These are phyloP conservation scores for Candida pini DNA, from an alignment of 805 yeast species.

Conservation along the genomic window DNA sequence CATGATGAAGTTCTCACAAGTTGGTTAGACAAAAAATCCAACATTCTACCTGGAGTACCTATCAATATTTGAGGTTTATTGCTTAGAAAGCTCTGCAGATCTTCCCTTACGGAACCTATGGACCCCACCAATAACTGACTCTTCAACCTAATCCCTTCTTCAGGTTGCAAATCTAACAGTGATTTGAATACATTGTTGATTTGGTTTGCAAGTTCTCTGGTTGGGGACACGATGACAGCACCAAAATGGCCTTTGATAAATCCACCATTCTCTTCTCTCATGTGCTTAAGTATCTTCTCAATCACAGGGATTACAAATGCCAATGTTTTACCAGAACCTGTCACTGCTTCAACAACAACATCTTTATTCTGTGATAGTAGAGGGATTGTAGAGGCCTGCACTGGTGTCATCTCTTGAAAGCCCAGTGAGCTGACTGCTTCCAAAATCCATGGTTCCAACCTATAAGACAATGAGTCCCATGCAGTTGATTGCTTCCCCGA, in stretches of 20 bases:
- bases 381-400: slow-evolving; percentile 93
- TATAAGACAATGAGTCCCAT: slow-evolving; percentile 54
- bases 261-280: slow-evolving; percentile 20
- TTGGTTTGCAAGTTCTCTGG: slow-evolving; percentile 60
- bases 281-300: slow-evolving; percentile 47
- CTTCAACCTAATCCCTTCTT: slow-evolving; percentile 32
- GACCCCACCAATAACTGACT: slow-evolving; percentile 67
- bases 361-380: slow-evolving; percentile 79
- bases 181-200: slow-evolving; percentile 61
- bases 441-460: slow-evolving; percentile 61
- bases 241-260: slow-evolving; percentile 61
- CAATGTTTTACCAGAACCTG: slow-evolving; percentile 98
- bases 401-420: slow-evolving; percentile 85
- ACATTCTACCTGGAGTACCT: slow-evolving; percentile 88
- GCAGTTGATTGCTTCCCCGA: slow-evolving; percentile 38
- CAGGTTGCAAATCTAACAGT: slow-evolving; percentile 55
- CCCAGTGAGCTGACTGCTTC: slow-evolving; percentile 75
- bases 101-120: slow-evolving; percentile 59
- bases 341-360: slow-evolving; percentile 94
- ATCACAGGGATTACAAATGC: slow-evolving; percentile 81
- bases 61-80: slow-evolving; percentile 68
- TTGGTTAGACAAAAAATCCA: slow-evolving; percentile 63
- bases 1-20: slow-evolving; percentile 56
- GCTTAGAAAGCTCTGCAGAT: slow-evolving; percentile 50
- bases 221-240: slow-evolving; percentile 69